A percentile compares a stretch with the other conserved stretches of the same genome.
Conservation (phyloP, 2,329 filamentous ascomycete genomes). For the Colletotrichum orchidophilum region DNA sequence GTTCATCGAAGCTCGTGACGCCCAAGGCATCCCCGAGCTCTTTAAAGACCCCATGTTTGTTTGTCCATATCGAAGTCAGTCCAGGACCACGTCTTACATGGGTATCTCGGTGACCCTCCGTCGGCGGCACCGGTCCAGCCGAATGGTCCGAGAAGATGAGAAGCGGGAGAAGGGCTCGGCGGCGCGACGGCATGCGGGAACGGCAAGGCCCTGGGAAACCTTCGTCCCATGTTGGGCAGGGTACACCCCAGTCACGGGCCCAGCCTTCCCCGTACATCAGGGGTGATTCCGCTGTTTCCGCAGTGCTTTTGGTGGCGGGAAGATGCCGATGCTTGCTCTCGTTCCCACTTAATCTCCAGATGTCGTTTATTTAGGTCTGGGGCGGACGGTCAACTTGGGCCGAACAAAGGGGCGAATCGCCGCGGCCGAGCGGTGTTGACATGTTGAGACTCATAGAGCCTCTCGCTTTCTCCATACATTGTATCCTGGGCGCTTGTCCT, state of each 20-base stretch:
- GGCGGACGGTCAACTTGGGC: background rate
- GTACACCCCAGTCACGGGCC: background rate
- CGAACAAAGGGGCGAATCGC: background rate
- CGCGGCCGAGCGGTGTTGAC: too few species aligned
- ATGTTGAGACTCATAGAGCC: background rate
- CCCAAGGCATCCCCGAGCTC: background rate
- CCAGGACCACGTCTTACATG: background rate
- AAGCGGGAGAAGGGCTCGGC: background rate
- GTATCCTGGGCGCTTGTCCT: background rate
- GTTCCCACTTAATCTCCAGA: background rate
- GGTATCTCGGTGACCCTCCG: background rate
- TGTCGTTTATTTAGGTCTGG: background rate
- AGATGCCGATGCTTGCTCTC: background rate
- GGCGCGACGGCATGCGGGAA: background rate
- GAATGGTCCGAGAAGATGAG: background rate
- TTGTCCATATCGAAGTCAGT: too few species aligned
- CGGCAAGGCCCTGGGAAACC: conserved; percentile 13
- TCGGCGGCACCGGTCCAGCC: conserved; percentile 3
- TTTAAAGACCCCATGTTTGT: background rate
- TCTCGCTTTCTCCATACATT: background rate
- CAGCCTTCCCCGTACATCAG: background rate
- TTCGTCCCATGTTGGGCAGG: conserved; percentile 15
- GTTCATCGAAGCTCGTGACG: background rate
- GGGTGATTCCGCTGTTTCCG: background rate
- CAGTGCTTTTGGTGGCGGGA: background rate